Conservation (phyloP, 2,329 filamentous ascomycete genomes). For the Huntiella bhutanensis region DNA sequence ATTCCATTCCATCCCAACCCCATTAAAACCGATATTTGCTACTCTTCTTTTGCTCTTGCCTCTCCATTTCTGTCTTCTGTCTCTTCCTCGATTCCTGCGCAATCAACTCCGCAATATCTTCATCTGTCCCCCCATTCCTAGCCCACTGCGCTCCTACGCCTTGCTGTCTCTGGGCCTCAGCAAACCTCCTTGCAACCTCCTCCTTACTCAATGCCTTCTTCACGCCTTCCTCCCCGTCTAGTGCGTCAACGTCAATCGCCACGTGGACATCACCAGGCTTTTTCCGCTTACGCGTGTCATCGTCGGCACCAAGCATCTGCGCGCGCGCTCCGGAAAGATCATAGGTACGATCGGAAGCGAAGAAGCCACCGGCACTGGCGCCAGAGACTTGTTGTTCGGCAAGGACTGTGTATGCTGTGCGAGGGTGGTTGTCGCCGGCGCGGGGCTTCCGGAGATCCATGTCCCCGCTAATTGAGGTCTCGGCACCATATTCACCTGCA, state of each 20-base stretch:
- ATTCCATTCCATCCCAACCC: neutral
- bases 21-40: slow-evolving; percentile 29
- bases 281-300: slow-evolving; percentile 67
- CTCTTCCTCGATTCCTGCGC: slow-evolving; percentile 81
- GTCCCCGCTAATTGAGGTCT: slow-evolving; percentile 64
- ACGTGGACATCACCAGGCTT: slow-evolving; percentile 93
- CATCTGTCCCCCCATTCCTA: slow-evolving; percentile 38
- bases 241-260: slow-evolving; percentile 66
- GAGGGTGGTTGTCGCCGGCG: slow-evolving; percentile 62
- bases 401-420: slow-evolving; percentile 73
- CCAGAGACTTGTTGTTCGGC: slow-evolving; percentile 35
- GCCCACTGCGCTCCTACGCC: slow-evolving; percentile 46
- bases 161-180: slow-evolving; percentile 48
- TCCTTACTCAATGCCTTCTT: slow-evolving; percentile 49
- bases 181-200: slow-evolving; percentile 61
- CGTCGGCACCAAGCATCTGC: slow-evolving; percentile 60
- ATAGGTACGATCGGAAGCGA: slow-evolving; percentile 85
- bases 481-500: slow-evolving; percentile 54
- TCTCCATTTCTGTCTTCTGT: slow-evolving; percentile 72
- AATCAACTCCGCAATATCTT: slow-evolving; percentile 92
- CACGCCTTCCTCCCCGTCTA: slow-evolving; percentile 49
- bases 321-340: slow-evolving; percentile 43
- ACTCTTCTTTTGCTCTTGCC: slow-evolving; percentile 43
- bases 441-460: slow-evolving; percentile 76
- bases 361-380: slow-evolving; percentile 53